Evolutionary conservation across 108 stramenopile genomes (phyloP).

Genomic region (Fragilariopsis cylindrus): DNA sequence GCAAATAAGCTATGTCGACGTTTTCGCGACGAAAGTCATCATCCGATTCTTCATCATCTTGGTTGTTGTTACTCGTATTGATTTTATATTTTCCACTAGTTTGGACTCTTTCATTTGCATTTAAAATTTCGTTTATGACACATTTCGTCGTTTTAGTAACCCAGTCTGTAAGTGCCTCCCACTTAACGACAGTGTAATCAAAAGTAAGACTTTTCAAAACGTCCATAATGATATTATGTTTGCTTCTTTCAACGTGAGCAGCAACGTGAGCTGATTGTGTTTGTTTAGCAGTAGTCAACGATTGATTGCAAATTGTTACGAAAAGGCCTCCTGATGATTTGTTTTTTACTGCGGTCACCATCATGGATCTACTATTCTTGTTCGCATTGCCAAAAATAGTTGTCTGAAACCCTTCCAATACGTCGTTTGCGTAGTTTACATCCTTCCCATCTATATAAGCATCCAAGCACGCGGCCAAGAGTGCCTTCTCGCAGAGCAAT

Average conservation of each 20-base stretch:
- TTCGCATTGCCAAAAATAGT: not conserved
- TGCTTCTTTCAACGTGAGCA: too few species aligned
- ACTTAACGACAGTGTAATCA: not conserved
- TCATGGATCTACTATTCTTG: not conserved
- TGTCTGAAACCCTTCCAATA: not conserved
- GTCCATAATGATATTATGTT: too few species aligned
- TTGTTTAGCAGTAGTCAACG: too few species aligned
- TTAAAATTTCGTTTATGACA: not conserved
- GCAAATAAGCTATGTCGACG: not conserved
- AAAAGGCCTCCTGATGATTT: not conserved
- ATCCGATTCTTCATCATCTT: not conserved
- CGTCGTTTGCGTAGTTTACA: not conserved
- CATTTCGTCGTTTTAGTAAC: not conserved
- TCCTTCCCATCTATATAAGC: not conserved
- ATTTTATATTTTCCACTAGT: not conserved
- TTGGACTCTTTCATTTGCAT: not conserved
- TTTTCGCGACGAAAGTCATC: not conserved
- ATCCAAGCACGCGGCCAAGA: constrained; percentile 10
- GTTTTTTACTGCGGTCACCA: not conserved
- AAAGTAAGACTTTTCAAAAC: too few species aligned
- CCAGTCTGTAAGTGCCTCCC: not conserved
- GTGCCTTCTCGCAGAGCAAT: not conserved
- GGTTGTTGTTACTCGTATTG: not conserved
- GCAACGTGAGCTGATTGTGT: too few species aligned
- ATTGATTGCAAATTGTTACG: too few species aligned